Percentiles rank a stretch among this genome's conserved stretches.
These are phyloP conservation scores for Acacia pycnantha DNA, from an alignment of 331 rosid species.

Conservation along the genomic window DNA sequence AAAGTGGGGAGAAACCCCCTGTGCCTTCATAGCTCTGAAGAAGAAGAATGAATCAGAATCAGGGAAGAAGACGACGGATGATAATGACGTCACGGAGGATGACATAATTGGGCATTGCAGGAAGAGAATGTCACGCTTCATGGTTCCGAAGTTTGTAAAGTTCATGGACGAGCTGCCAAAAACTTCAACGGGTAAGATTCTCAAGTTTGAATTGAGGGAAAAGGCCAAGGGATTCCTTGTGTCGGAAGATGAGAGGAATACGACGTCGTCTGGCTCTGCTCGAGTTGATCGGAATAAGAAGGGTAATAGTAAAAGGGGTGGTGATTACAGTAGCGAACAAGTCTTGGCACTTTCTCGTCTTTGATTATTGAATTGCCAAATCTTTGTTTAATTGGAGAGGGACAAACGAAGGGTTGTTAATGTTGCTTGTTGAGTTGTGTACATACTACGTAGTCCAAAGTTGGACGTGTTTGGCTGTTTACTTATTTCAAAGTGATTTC, in stretches of 20 bases:
- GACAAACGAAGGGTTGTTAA: not conserved
- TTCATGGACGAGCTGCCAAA: conserved; percentile 69
- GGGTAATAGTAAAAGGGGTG: too few species aligned
- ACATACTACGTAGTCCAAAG: not conserved
- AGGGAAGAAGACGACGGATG: too few species aligned
- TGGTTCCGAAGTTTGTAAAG: conserved; percentile 78
- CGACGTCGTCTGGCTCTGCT: not conserved
- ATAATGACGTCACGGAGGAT: conserved; percentile 18
- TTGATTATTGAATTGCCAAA: conserved; percentile 18
- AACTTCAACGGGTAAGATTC: conserved; percentile 71
- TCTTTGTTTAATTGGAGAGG: not conserved
- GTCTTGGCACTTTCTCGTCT: conserved; percentile 60
- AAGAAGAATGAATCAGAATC: conserved; percentile 4
- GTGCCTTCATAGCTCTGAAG: conserved; percentile 61
- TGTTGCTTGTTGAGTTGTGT: not conserved
- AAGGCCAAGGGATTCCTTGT: conserved; percentile 42
- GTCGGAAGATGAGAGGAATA: conserved; percentile 15
- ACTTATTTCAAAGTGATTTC: not conserved
- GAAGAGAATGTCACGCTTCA: conserved; percentile 61
- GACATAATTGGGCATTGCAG: conserved; percentile 60
- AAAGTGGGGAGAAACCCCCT: conserved; percentile 91
- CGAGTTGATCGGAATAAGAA: conserved; percentile 15
- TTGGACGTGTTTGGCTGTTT: not conserved
- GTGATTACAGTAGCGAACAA: conserved; percentile 23
- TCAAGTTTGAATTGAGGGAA: conserved; percentile 59